Evolutionary conservation across 768 basidiomycete species (phyloP).

Genomic region (Pleurotus djamor): DNA sequence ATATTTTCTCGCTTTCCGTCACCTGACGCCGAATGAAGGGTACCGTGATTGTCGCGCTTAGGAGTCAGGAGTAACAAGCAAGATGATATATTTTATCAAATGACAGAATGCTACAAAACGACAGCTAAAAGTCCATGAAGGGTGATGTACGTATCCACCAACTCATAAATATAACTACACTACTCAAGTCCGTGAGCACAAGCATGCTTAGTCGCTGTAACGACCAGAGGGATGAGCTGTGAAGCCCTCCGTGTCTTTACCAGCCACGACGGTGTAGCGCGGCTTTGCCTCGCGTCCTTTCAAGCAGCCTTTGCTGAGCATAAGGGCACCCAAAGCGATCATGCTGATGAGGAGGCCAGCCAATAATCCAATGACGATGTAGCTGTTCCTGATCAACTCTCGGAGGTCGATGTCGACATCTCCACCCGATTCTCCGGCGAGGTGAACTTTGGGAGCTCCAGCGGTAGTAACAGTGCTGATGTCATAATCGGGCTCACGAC

Average conservation of each 20-base stretch:
- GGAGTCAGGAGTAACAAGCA: not conserved
- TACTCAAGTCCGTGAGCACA: not conserved
- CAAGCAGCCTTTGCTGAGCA: not conserved
- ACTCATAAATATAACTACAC: not conserved
- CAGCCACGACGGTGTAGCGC: not conserved
- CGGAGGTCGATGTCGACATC: not conserved
- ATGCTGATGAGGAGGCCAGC: not conserved
- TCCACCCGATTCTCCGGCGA: not conserved
- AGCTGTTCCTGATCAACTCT: conserved; percentile 4
- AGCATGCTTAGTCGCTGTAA: not conserved
- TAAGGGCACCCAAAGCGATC: not conserved
- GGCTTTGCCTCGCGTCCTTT: conserved; percentile 3
- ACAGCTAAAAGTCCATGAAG: not conserved
- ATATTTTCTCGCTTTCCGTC: not conserved
- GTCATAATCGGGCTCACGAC: not conserved
- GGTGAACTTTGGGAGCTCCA: not conserved
- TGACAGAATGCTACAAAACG: not conserved
- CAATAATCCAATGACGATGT: conserved; percentile 2
- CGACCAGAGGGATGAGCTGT: not conserved
- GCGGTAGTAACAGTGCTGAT: not conserved
- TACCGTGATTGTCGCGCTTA: not conserved
- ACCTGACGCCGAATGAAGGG: not conserved
- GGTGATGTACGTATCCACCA: not conserved
- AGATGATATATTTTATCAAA: not conserved
- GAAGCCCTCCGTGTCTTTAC: not conserved